These are phyloP conservation scores for Inga leiocalycina DNA, from an alignment of 306 rosid genomes.

Conservation along the genomic window DNA sequence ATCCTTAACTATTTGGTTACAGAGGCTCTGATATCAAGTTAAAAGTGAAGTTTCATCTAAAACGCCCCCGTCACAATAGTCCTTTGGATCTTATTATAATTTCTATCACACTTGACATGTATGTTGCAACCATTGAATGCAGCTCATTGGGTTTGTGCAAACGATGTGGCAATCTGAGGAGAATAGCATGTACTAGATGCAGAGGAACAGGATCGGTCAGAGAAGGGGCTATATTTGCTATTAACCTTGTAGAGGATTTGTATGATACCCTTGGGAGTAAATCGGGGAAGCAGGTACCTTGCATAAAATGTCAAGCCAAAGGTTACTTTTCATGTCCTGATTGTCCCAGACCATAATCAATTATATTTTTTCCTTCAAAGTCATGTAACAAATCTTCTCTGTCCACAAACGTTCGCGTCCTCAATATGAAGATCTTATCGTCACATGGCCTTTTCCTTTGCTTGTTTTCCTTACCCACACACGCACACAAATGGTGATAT, in stretches of 20 bases:
- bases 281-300: slow-evolving; percentile 42
- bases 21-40: background rate
- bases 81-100: background rate
- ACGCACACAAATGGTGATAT: background rate
- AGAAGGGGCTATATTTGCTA: slow-evolving; percentile 58
- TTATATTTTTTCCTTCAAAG: background rate
- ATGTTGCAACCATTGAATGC: slow-evolving; percentile 27
- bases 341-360: slow-evolving; percentile 49
- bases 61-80: background rate
- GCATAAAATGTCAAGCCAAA: slow-evolving; percentile 67
- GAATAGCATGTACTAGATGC: slow-evolving; percentile 75
- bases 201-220: slow-evolving; percentile 67
- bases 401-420: background rate
- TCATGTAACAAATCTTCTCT: slow-evolving; percentile 11
- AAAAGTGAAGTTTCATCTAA: background rate
- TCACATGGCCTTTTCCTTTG: background rate
- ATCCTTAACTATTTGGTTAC: background rate
- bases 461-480: background rate
- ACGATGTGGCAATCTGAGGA: slow-evolving; percentile 76
- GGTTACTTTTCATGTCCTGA: slow-evolving; percentile 83
- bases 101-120: slow-evolving; percentile 9
- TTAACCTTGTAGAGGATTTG: slow-evolving; percentile 48
- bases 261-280: slow-evolving; percentile 52
- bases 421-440: background rate
- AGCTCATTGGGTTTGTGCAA: slow-evolving; percentile 87